Conservation (phyloP, 2,329 filamentous ascomycete genomes). For the Rhexocercosporidium sp. region DNA sequence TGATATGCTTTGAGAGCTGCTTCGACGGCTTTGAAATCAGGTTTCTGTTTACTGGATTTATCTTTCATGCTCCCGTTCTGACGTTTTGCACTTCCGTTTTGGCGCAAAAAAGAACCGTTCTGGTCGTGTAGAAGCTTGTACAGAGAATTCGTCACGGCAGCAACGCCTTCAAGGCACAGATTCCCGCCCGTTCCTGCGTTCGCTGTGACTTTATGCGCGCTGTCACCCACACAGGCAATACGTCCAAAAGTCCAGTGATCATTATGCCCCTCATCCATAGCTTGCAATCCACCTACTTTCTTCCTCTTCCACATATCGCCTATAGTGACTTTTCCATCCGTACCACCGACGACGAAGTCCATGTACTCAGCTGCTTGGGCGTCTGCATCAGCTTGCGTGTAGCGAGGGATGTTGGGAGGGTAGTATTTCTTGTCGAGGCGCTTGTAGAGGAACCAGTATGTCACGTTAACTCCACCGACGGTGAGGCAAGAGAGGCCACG, state of each 20-base stretch:
- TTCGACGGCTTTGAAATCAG: slow-evolving; percentile 5
- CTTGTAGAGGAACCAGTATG: slow-evolving; percentile 30
- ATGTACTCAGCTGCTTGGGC: slow-evolving; percentile 6
- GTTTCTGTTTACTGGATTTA: not conserved
- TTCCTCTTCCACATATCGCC: slow-evolving; percentile 24
- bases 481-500: slow-evolving; percentile 24
- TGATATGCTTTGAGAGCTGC: slow-evolving; percentile 13
- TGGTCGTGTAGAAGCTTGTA: not conserved
- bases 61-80: not conserved
- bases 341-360: slow-evolving; percentile 7
- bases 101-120: not conserved
- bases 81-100: not conserved
- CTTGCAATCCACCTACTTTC: slow-evolving; percentile 17
- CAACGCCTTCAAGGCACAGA: slow-evolving; percentile 45
- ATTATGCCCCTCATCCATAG: slow-evolving; percentile 29
- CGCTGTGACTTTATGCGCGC: slow-evolving; percentile 27
- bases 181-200: slow-evolving; percentile 47
- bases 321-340: slow-evolving; percentile 25
- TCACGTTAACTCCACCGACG: slow-evolving; percentile 21
- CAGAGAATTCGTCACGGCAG: slow-evolving; percentile 40
- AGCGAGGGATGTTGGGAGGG: slow-evolving; percentile 29
- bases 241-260: slow-evolving; percentile 29
- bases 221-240: slow-evolving; percentile 32
- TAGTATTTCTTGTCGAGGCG: slow-evolving; percentile 18
- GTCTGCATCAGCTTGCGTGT: slow-evolving; percentile 27